Evolutionary conservation across 495 filamentous ascomycete genomes (phyloP), one percentile per base, ranked within the genome.

Genomic region (Massariosphaeria phaeospora): DNA sequence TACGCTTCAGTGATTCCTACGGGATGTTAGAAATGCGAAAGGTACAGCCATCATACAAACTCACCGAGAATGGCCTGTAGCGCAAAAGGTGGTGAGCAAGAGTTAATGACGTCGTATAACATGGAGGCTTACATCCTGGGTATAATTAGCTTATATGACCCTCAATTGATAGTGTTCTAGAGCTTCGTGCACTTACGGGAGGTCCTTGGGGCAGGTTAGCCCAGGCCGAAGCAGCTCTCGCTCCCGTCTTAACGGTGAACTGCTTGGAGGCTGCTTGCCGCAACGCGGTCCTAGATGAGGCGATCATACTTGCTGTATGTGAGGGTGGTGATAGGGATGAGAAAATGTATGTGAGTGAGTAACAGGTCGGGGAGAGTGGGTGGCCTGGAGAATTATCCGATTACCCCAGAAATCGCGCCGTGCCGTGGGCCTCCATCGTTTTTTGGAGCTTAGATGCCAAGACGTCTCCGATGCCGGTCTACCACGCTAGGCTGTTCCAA

Each of bases 1-100:
- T 93, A 98, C 44, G 93, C 93, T 76, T 98, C 93, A 46, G 93
- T 97, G 76, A 98, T 94, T 75, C 91, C 91, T 58, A 36, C 27
- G 26, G 17, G 31, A 8, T 46, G 48, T 52, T 33, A 41, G 38
- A 60, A 29, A n/a, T 5, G 15, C 1, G 23, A n/a, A 34, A 24
- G 38, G 15, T n/a, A 27, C 24, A 27, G 20, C 17, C 41, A 42
- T 31, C 34, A 0, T 21, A 17, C 35, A 26, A 13, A 45, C 77
- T 71, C 77, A 84, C 82, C 83, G 23, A 91, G 79, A 73, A 91
- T 90, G 40, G 85, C 86, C 85, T 91, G 69, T 31, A 53, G 48
- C 31, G 17, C 24, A 38, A 31, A 31, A n/a, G 30, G 51, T 30
- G 30, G 43, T 61, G 39, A 57, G 30, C 47, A 31, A 39, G 10